Conservation (phyloP, 352 stramenopile species). For the Pseudoperonospora humuli region DNA sequence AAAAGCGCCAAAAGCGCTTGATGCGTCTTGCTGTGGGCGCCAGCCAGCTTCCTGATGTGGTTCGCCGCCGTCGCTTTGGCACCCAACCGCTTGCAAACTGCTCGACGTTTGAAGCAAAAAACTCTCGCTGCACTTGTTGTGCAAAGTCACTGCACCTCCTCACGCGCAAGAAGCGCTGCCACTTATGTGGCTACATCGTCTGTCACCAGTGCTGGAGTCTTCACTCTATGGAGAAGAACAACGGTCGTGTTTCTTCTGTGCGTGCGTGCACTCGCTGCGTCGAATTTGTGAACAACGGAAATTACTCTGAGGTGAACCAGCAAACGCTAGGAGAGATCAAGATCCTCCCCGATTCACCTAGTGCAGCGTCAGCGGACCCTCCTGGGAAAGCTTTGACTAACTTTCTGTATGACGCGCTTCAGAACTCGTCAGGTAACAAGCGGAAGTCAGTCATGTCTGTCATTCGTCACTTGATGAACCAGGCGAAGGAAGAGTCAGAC, state of each 20-base stretch:
- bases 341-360: constrained; percentile 16
- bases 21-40: constrained; percentile 32
- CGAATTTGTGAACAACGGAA: constrained; percentile 40
- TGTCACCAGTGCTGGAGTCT: constrained; percentile 35
- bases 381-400: constrained; percentile 23
- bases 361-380: constrained; percentile 6
- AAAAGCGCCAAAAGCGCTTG: constrained; percentile 29
- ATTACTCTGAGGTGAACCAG: constrained; percentile 40
- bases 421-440: constrained; percentile 23
- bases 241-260: constrained; percentile 29
- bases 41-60: constrained; percentile 32
- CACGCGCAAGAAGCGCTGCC: constrained; percentile 29
- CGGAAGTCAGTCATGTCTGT: constrained; percentile 46
- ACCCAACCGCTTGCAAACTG: constrained; percentile 45
- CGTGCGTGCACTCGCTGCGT: constrained; percentile 44
- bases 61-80: constrained; percentile 49
- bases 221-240: constrained; percentile 24
- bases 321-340: constrained; percentile 15
- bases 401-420: constrained; percentile 23
- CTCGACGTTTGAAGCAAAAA: constrained; percentile 35
- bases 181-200: constrained; percentile 32
- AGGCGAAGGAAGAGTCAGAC: constrained; percentile 24
- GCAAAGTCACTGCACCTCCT: constrained; percentile 35
- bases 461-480: constrained; percentile 47
- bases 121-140: constrained; percentile 51